phyloP scores from a whole-genome alignment of 768 basidiomycete genomes.

The Boletus speciosus region DNA sequence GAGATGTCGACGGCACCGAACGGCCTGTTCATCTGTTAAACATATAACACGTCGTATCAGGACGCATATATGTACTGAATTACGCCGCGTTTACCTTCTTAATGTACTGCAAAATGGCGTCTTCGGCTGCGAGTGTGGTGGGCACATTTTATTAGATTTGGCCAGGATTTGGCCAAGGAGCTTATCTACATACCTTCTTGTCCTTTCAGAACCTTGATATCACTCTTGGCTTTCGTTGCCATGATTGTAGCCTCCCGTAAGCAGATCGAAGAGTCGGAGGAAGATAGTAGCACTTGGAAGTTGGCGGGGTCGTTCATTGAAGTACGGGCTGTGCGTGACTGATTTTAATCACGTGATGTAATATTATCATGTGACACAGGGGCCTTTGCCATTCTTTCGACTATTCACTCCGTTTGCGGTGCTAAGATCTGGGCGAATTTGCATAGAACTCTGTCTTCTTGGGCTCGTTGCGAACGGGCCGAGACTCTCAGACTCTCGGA shows the following conservation, averaged over 20 bases:
- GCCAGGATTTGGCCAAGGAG: too few relatives aligned
- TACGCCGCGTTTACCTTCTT: constrained; percentile 47
- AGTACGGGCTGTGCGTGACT: background rate
- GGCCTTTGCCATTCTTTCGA: background rate
- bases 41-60: background rate
- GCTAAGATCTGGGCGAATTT: too few relatives aligned
- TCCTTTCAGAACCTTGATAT: constrained; percentile 66
- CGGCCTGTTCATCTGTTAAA: constrained; percentile 81
- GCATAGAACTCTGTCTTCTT: too few relatives aligned
- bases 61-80: constrained; percentile 5
- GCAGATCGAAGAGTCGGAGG: background rate
- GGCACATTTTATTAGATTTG: background rate
- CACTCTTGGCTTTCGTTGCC: constrained; percentile 51
- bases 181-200: constrained; percentile 51
- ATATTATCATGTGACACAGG: background rate
- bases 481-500: background rate
- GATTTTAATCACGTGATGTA: background rate
- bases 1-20: constrained; percentile 90
- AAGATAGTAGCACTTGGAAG: background rate
- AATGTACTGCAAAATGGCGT: constrained; percentile 73
- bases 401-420: too few relatives aligned
- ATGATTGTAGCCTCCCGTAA: constrained; percentile 15
- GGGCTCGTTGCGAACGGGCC: background rate
- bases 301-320: too few relatives aligned
- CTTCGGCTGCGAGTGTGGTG: constrained; percentile 51